These are phyloP conservation scores for Macrophomina tecta DNA, from an alignment of 2,329 filamentous ascomycete genomes.

Conservation along the genomic window DNA sequence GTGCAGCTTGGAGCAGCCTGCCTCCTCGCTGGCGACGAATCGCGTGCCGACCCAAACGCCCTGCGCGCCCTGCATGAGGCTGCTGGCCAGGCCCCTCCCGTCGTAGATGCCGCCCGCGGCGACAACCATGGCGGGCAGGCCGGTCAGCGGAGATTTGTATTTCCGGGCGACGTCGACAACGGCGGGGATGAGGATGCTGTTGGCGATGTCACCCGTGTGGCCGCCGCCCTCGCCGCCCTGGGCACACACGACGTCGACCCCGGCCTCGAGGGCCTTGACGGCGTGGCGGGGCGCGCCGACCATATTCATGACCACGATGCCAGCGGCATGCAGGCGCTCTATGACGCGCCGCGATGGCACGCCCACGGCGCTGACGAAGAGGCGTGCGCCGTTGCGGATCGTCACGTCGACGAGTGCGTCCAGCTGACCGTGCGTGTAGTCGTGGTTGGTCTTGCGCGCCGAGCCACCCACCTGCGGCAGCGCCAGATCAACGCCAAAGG, in stretches of 20 bases:
- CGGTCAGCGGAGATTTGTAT: constrained; percentile 74
- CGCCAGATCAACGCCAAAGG: constrained; percentile 91
- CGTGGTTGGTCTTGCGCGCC: constrained; percentile 90
- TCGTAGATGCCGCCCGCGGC: constrained; percentile 89
- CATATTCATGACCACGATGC: constrained; percentile 95
- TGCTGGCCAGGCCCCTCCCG: constrained; percentile 78
- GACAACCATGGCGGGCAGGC: constrained; percentile 76
- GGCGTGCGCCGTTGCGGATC: constrained; percentile 78
- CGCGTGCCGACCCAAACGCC: constrained; percentile 95
- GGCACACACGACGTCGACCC: constrained; percentile 89
- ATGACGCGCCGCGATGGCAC: constrained; percentile 79
- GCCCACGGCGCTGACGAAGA: constrained; percentile 89
- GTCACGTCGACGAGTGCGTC: constrained; percentile 87
- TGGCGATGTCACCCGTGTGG: constrained; percentile 87
- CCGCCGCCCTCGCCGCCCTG: constrained; percentile 94
- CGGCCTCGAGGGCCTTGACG: constrained; percentile 81
- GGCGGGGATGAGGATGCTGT: constrained; percentile 83
- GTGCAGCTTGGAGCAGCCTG: constrained; percentile 79
- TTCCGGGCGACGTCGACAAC: constrained; percentile 81
- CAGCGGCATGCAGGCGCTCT: constrained; percentile 76
- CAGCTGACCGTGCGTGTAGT: constrained; percentile 89
- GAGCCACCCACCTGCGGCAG: constrained; percentile 85
- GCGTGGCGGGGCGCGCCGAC: constrained; percentile 92
- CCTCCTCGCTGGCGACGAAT: constrained; percentile 84
- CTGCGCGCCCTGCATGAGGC: constrained; percentile 83